A percentile compares a stretch with the other conserved stretches of the same genome.
phyloP scores from a whole-genome alignment of 768 basidiomycete species.

The Phanerodontia chrysosporium region DNA sequence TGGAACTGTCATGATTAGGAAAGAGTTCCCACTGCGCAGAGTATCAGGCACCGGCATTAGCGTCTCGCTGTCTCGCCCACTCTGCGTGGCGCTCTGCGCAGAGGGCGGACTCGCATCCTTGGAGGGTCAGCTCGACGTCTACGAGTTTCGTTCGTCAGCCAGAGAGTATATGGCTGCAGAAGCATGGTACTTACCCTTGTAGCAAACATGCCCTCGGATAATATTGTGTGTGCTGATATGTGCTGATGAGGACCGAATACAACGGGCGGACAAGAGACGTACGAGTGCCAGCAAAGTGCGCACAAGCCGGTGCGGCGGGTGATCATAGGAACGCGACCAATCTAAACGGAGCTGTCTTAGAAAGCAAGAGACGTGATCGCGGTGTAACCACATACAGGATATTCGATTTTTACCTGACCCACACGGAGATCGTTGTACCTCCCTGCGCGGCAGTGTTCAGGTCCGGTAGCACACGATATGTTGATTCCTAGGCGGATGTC shows the following conservation, averaged over 20 bases:
- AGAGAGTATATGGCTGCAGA: neutral
- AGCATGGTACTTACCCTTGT: neutral
- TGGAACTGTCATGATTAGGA: no score
- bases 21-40: no score
- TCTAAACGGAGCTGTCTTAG: no score
- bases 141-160: neutral
- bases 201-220: neutral
- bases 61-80: neutral
- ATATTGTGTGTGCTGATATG: no score
- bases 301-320: neutral
- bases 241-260: no score
- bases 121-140: neutral
- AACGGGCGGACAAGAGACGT: neutral
- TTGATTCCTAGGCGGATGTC: neutral
- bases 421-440: no score
- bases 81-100: neutral
- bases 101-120: neutral
- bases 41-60: no score
- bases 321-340: no score
- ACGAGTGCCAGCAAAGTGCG: neutral
- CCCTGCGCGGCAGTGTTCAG: neutral
- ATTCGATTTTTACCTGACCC: no score
- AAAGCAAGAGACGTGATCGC: no score
- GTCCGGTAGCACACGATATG: neutral
- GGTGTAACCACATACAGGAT: no score